Evolutionary conservation across 2,329 filamentous ascomycete species (phyloP).

Genomic region (Beauveria scarabaeidicola): DNA sequence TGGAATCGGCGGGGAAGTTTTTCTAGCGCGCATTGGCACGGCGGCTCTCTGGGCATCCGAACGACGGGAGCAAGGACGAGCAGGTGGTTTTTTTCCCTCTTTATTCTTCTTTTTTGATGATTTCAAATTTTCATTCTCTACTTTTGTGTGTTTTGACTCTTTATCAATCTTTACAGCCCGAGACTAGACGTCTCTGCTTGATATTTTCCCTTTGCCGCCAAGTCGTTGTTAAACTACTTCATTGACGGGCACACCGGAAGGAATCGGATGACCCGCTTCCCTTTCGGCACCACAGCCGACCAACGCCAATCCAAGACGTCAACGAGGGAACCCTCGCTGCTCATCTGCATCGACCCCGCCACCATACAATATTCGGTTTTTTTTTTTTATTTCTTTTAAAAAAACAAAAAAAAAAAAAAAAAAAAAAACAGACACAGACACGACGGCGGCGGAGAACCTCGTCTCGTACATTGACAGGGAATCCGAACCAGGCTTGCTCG

Average conservation of each 20-base stretch:
- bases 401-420: too few relatives aligned
- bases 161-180: too few relatives aligned
- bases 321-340: neutral
- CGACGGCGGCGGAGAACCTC: too few relatives aligned
- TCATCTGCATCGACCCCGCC: neutral
- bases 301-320: neutral
- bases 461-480: too few relatives aligned
- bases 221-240: too few relatives aligned
- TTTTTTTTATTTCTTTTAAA: neutral
- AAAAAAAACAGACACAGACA: neutral
- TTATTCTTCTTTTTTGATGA: too few relatives aligned
- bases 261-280: constrained; percentile 7
- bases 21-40: neutral
- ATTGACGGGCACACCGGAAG: constrained; percentile 1
- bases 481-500: too few relatives aligned
- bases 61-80: neutral
- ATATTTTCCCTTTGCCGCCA: too few relatives aligned
- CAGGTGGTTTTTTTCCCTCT: neutral
- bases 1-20: neutral
- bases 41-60: neutral
- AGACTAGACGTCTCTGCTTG: too few relatives aligned
- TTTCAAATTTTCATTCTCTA: too few relatives aligned
- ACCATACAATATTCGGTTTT: neutral
- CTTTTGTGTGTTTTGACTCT: too few relatives aligned
- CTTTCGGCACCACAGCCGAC: constrained; percentile 5